phyloP scores from a whole-genome alignment of 2,329 filamentous ascomycete genomes.

The Podosphaera xanthii region DNA sequence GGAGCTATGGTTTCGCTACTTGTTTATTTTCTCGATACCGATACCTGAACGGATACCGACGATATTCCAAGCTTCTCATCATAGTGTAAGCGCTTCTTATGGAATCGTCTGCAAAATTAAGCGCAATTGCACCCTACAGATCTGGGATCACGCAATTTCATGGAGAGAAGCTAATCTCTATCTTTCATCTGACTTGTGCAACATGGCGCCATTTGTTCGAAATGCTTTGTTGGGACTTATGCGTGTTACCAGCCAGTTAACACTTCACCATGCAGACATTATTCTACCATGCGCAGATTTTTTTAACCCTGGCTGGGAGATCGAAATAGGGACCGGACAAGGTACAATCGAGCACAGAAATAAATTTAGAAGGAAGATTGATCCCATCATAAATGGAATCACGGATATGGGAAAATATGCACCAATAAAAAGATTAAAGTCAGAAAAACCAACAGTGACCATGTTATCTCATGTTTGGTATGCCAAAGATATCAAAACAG shows the following conservation, averaged over 20 bases:
- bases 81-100: constrained; percentile 35
- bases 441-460: constrained; percentile 34
- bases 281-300: constrained; percentile 33
- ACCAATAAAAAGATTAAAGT: constrained; percentile 34
- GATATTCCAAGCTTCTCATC: constrained; percentile 41
- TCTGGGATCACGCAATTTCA: constrained; percentile 40
- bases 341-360: constrained; percentile 32
- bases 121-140: constrained; percentile 33
- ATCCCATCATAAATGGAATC: constrained; percentile 42
- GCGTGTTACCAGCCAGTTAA: constrained; percentile 10
- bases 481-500: constrained; percentile 39
- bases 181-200: constrained; percentile 13
- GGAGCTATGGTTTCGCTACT: constrained; percentile 23
- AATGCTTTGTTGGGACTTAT: constrained; percentile 12
- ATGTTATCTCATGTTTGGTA: constrained; percentile 38
- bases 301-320: constrained; percentile 41
- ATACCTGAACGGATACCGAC: constrained; percentile 22
- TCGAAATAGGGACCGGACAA: constrained; percentile 34
- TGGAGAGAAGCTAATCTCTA: constrained; percentile 26
- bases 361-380: constrained; percentile 29
- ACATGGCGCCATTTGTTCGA: constrained; percentile 11
- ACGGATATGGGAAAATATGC: constrained; percentile 33
- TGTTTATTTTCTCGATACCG: constrained; percentile 25
- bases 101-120: constrained; percentile 39
- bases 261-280: constrained; percentile 31